Conservation (phyloP, 768 basidiomycete genomes). For the Macrocybe gigantea region DNA sequence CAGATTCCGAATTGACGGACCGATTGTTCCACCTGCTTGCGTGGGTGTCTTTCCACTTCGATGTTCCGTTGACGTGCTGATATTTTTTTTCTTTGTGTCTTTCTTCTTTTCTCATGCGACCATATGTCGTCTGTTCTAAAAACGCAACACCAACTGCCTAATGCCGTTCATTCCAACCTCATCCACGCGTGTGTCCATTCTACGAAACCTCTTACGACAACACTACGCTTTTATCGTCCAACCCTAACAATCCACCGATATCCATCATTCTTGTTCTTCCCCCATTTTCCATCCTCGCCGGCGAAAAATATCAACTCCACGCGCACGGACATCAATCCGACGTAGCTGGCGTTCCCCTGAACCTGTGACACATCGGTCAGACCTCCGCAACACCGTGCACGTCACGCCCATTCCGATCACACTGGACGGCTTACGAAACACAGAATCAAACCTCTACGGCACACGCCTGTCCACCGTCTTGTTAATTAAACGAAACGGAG, state of each 20-base stretch:
- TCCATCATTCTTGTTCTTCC: not conserved
- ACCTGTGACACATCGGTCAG: slow-evolving; percentile 40
- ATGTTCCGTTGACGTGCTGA: slow-evolving; percentile 18
- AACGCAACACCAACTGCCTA: not conserved
- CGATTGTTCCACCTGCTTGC: slow-evolving; percentile 60
- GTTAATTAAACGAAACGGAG: slow-evolving; percentile 54
- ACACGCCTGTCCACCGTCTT: slow-evolving; percentile 73
- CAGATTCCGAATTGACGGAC: slow-evolving; percentile 51
- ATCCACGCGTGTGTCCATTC: no score
- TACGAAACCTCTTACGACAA: no score
- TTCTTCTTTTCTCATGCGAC: no score
- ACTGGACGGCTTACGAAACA: slow-evolving; percentile 18
- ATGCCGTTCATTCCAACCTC: not conserved
- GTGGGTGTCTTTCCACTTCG: slow-evolving; percentile 40
- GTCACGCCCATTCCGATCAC: slow-evolving; percentile 45
- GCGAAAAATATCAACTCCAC: not conserved
- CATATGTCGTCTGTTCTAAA: no score
- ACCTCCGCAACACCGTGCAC: slow-evolving; percentile 58
- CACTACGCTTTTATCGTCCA: no score
- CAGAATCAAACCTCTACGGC: slow-evolving; percentile 37
- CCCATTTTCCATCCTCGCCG: not conserved
- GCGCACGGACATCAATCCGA: no score
- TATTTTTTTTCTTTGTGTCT: slow-evolving; percentile 9
- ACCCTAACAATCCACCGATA: no score
- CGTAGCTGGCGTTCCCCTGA: slow-evolving; percentile 41